Percentiles rank a stretch among this genome's conserved stretches.
phyloP scores from a whole-genome alignment of 306 rosid genomes.

The Prunus campanulata region DNA sequence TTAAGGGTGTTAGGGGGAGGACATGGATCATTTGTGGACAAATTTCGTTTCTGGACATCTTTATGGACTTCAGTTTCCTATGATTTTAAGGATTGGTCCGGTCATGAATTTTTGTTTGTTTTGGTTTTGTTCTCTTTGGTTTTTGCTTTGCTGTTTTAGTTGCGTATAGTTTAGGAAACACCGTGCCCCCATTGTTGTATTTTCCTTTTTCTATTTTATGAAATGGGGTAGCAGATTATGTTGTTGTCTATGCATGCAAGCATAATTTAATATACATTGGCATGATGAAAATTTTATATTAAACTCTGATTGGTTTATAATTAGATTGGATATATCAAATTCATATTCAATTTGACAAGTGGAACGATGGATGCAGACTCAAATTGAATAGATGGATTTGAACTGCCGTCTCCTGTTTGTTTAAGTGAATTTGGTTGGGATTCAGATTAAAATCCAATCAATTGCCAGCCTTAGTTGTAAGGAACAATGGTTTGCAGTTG shows the following conservation, averaged over 20 bases:
- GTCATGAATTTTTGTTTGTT: background rate
- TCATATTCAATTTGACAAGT: background rate
- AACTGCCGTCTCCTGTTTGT: too few species aligned
- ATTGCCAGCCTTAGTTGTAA: background rate
- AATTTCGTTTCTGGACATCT: background rate
- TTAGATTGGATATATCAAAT: background rate
- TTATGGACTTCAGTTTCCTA: background rate
- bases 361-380: background rate
- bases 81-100: background rate
- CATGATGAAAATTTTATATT: background rate
- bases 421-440: background rate
- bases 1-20: background rate
- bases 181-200: background rate
- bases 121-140: background rate
- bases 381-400: background rate
- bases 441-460: background rate
- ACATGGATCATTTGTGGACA: background rate
- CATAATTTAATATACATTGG: too few species aligned
- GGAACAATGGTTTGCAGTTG: background rate
- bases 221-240: background rate
- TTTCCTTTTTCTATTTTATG: background rate
- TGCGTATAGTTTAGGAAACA: background rate
- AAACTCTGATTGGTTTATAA: background rate
- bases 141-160: background rate
- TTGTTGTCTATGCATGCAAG: too few species aligned